A percentile compares a stretch with the other conserved stretches of the same genome.
Conservation (phyloP, 2,329 filamentous ascomycete species). For the Cladosporium velox region DNA sequence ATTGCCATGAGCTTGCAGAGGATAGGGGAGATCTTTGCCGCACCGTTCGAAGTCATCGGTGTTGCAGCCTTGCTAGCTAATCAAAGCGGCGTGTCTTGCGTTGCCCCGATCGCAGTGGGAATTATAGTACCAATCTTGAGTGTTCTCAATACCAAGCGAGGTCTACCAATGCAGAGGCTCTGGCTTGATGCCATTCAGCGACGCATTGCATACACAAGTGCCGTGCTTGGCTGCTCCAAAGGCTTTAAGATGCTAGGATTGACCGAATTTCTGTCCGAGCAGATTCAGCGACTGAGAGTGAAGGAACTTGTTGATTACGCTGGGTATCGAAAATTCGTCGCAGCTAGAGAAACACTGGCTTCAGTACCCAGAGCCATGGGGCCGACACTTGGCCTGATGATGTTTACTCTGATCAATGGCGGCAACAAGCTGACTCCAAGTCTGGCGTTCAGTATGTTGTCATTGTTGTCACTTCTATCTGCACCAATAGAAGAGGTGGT, state of each 20-base stretch:
- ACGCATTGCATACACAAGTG: constrained; percentile 26
- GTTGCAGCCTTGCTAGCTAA: constrained; percentile 24
- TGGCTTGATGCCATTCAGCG: constrained; percentile 24
- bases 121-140: background rate
- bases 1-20: constrained; percentile 21
- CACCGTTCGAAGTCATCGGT: constrained; percentile 26
- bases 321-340: background rate
- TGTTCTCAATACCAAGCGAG: constrained; percentile 21
- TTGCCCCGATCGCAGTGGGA: constrained; percentile 24
- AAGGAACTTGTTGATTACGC: background rate
- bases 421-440: constrained; percentile 17
- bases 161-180: constrained; percentile 24
- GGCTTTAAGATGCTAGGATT: constrained; percentile 29
- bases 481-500: background rate
- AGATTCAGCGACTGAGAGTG: constrained; percentile 25
- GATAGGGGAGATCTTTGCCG: constrained; percentile 26
- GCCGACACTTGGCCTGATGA: background rate
- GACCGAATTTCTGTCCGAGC: constrained; percentile 23
- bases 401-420: background rate
- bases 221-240: constrained; percentile 25
- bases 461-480: background rate
- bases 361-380: background rate
- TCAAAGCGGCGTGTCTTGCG: constrained; percentile 26
- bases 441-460: background rate
- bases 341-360: background rate